Percentiles rank a stretch among this genome's conserved stretches.
Evolutionary conservation across 2,329 filamentous ascomycete species (phyloP).

Genomic region (Pseudocercospora pini-densiflorae): DNA sequence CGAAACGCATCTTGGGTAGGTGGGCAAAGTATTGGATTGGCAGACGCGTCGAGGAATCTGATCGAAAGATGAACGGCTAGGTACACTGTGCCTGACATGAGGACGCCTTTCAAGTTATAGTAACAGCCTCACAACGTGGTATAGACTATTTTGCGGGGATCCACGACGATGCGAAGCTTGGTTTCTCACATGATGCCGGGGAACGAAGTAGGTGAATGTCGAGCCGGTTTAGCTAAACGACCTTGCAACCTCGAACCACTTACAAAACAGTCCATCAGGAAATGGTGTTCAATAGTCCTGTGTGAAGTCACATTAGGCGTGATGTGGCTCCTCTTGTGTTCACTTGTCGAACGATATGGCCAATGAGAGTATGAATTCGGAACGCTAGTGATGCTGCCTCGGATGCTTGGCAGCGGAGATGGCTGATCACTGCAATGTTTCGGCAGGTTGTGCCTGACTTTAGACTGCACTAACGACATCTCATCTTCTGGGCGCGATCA

Average conservation of each 20-base stretch:
- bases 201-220: constrained; percentile 4
- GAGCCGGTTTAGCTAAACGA: neutral
- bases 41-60: neutral
- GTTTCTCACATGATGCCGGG: constrained; percentile 1
- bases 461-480: neutral
- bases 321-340: neutral
- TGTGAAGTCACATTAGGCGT: constrained; percentile 15
- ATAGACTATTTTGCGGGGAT: constrained; percentile 3
- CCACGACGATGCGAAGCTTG: neutral
- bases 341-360: constrained; percentile 14
- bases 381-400: neutral
- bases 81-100: neutral
- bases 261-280: neutral
- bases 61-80: neutral
- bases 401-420: constrained; percentile 3
- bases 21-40: neutral
- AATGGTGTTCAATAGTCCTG: neutral
- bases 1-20: constrained; percentile 10
- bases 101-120: neutral
- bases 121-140: neutral
- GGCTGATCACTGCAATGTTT: neutral
- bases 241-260: neutral
- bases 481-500: neutral
- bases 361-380: constrained; percentile 5
- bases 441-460: neutral